Base-by-base conservation (phyloP, 257 asterid species). In the Rubia yunnanensis region DNA sequence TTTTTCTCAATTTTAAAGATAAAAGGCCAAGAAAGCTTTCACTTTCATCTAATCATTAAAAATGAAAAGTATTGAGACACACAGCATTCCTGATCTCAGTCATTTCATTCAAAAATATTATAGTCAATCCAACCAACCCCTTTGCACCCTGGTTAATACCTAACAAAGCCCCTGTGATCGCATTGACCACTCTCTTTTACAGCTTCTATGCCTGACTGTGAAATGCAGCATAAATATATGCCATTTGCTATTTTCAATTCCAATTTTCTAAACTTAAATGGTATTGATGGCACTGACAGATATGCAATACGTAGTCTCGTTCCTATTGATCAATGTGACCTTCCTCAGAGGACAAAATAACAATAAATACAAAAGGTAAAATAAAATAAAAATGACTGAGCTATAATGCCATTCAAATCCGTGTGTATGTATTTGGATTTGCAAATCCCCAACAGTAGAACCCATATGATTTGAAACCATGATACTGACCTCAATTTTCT, bases 401-500 rank as follows among this genome's bases (percentile, higher is more conserved):
- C 23, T 3, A 7, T 15, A 41, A 1, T 23, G 34, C 56, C 35
- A 14, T 48, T n/a, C 56, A 35, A 24, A 31, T 18, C 26, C 6
- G 41, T 31, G 23, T 5, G 0, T 10, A 31, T 15, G 27, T 35
- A 20, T 20, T 7, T 64, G 17, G 10, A 49, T 20, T 10, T 15
- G 34, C 3, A 39, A 65, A 65, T 18, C 23, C 31, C 44, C 11
- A 26, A 39, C 35, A 18, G 30, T 34, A 11, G 20, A 63, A 52
- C 41, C 60, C 11, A 34, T 38, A 60, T 28, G 49, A 56, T 61
- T 63, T 58, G 9, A 10, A 31, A 41, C 69, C 68, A 72, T 66
- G 18, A 72, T 50, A 72, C 83, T 55, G 41, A 88, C 99, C 99
- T 94, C 99, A 69, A 94, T 86, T 76, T 80, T 90, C 17, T 94